Evolutionary conservation across 495 filamentous ascomycete genomes (phyloP), one percentile per base, ranked within the genome.

Genomic region (Daldinia childiae): DNA sequence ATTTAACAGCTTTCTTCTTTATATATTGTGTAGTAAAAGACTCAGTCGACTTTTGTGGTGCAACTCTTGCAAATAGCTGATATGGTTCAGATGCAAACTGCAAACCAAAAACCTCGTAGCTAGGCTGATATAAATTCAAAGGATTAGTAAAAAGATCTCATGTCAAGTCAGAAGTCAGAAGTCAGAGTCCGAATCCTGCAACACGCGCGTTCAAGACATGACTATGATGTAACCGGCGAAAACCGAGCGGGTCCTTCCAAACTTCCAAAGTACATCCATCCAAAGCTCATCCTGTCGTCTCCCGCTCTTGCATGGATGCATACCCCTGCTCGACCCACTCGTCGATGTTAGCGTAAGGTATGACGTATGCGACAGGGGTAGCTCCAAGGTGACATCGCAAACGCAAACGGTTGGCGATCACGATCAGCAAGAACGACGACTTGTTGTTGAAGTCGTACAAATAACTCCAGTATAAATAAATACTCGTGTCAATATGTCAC

Each of bases 151-250:
- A 54, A 9, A 4, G 12, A 11, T 36, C 34, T 36, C 14, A 36
- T 55, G 27, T 45, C 57, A 68, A 56, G 27, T 56, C 57, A 68
- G 26, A 27, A 56, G 27, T 56, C 57, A 68, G 26, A 27, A 48
- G 17, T 50, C 57, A 68, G 27, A 38, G 39, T 50, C 29, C 41
- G 34, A 26, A 27, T 60, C 56, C 60, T 68, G 64, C 60, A 57
- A 64, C 59, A 54, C 50, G 24, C 69, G 64, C 64, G 59, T 61
- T 56, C 69, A 63, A 51, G 8, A 48, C 63, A 66, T 63, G 52
- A 38, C 54, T 63, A 72, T 73, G 70, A 73, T 68, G 70, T 73
- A 73, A 73, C 65, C 56, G 24, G 24, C 17, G 27, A 48, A 4
- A 34, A 27, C 64, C 65, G 65, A 65, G 24, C 61, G 38, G 60